A percentile compares a stretch with the other conserved stretches of the same genome.
Evolutionary conservation across 208 protist species (phyloP).

Genomic region (Leishmania mexicana): DNA sequence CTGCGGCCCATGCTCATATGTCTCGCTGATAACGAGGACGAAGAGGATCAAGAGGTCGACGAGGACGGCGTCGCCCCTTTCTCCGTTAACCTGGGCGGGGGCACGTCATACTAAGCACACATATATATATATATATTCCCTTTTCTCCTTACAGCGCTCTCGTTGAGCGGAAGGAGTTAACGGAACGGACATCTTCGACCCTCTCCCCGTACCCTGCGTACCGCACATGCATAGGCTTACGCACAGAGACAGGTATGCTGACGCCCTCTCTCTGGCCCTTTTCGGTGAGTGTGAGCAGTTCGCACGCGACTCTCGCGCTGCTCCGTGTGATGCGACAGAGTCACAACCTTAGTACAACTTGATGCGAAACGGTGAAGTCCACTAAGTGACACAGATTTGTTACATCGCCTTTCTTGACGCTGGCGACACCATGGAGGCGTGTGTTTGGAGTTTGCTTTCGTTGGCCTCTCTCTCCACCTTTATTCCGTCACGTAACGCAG

Average conservation of each 20-base stretch:
- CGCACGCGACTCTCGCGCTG: not conserved
- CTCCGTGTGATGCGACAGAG: not conserved
- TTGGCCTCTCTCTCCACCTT: not conserved
- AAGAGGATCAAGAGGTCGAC: slow-evolving; percentile 16
- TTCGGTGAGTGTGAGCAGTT: not conserved
- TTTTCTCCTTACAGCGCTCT: not conserved
- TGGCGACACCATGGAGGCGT: not conserved
- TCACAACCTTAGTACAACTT: not conserved
- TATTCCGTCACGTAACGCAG: no score
- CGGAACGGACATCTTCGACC: not conserved
- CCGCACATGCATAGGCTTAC: not conserved
- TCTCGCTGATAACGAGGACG: slow-evolving; percentile 23
- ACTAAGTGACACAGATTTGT: not conserved
- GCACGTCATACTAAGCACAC: slow-evolving; percentile 2
- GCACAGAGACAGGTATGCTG: not conserved
- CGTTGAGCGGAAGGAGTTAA: not conserved
- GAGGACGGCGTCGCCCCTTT: slow-evolving; percentile 21
- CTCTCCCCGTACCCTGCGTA: not conserved
- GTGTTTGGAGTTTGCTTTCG: not conserved
- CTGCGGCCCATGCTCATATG: slow-evolving; percentile 27
- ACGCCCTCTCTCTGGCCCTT: not conserved
- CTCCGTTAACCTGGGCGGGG: slow-evolving; percentile 10
- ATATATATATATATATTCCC: not conserved
- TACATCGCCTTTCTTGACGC: not conserved
- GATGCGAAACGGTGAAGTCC: not conserved